Percentiles rank a stretch among this genome's conserved stretches.
phyloP scores from a whole-genome alignment of 345 rosid genomes.

The Abelmoschus esculentus region DNA sequence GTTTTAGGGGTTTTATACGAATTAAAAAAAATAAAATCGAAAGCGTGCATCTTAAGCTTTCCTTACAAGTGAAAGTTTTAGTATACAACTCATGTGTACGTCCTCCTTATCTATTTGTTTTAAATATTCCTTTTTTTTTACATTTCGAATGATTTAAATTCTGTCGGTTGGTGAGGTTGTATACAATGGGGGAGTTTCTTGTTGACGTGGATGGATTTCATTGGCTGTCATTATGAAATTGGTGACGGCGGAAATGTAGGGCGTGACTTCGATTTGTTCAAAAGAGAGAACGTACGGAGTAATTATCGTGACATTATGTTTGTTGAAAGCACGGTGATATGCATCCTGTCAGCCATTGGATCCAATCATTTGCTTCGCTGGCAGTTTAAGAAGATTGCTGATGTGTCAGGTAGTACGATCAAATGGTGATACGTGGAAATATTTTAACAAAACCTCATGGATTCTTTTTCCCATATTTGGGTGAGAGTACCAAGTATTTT shows the following conservation, averaged over 20 bases:
- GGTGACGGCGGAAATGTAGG: not conserved
- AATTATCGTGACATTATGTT: not conserved
- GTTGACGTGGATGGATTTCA: not conserved
- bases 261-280: not conserved
- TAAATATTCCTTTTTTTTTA: too few relatives aligned
- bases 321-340: not conserved
- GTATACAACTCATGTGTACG: not conserved
- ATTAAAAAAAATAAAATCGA: not conserved
- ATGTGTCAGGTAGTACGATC: not conserved
- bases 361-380: not conserved
- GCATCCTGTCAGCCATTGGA: not conserved
- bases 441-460: not conserved
- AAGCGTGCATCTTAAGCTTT: conserved; percentile 4
- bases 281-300: not conserved
- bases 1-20: not conserved
- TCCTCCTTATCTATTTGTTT: not conserved
- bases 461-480: not conserved
- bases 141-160: too few relatives aligned
- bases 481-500: too few relatives aligned
- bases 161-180: too few relatives aligned
- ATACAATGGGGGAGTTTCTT: not conserved
- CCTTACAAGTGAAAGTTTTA: not conserved
- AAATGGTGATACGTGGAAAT: not conserved
- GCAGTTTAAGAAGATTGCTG: not conserved
- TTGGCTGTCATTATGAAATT: not conserved